Conservation (phyloP, 352 stramenopile species). For the Globisporangium barbulae region DNA sequence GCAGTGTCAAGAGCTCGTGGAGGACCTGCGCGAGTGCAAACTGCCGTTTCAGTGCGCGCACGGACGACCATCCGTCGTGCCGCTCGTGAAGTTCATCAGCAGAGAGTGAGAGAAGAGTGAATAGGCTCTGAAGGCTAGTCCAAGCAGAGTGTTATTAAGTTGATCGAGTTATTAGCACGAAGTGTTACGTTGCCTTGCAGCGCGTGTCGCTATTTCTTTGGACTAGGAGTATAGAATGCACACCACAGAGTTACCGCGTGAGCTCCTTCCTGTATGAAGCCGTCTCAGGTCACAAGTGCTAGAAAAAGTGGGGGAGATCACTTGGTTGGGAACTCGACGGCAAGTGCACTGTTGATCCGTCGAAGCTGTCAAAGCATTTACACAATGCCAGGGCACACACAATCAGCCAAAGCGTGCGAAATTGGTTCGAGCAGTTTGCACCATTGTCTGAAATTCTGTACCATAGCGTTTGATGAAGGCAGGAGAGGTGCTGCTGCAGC, state of each 20-base stretch:
- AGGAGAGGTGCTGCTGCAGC: conserved; percentile 17
- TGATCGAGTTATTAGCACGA: neutral
- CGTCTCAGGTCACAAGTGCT: neutral
- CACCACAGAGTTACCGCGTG: neutral
- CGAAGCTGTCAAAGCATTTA: conserved; percentile 32
- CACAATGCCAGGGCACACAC: neutral
- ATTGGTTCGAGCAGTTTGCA: neutral
- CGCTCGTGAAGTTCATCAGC: conserved; percentile 67
- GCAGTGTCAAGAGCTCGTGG: conserved; percentile 71
- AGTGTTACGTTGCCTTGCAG: neutral
- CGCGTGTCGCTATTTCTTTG: conserved; percentile 17
- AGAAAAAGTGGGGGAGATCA: neutral
- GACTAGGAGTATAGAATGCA: conserved; percentile 4
- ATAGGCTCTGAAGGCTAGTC: too few relatives aligned
- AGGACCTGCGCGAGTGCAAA: conserved; percentile 67
- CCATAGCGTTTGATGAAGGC: conserved; percentile 61
- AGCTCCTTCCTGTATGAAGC: neutral
- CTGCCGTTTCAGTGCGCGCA: conserved; percentile 92
- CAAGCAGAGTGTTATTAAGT: too few relatives aligned
- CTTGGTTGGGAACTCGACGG: conserved; percentile 27
- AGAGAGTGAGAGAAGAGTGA: neutral
- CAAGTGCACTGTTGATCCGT: conserved; percentile 56
- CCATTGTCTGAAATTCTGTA: conserved; percentile 15
- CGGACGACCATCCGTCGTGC: conserved; percentile 84
- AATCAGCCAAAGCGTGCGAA: neutral